Percentiles rank a stretch among this genome's conserved stretches.
Evolutionary conservation across 176 grass and related monocot genomes (phyloP).

Genomic region (Triticum aestivum): DNA sequence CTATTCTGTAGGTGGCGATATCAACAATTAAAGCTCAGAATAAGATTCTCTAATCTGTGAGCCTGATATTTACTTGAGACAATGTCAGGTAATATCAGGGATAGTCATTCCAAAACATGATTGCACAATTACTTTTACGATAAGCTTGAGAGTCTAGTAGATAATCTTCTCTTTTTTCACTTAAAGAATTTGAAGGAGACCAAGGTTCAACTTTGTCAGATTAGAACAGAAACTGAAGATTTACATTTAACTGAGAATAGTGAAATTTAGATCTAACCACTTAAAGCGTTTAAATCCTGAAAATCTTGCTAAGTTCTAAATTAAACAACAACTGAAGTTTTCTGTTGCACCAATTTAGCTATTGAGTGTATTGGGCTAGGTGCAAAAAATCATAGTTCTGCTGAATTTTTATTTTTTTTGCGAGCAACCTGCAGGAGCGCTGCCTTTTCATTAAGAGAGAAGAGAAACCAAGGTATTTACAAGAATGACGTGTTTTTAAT

Average conservation of each 20-base stretch:
- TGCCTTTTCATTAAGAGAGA: too few relatives aligned
- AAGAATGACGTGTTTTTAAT: too few relatives aligned
- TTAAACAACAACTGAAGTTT: background rate
- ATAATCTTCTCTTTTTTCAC: background rate
- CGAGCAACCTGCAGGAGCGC: too few relatives aligned
- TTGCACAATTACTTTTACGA: conserved; percentile 13
- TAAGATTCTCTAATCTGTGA: conserved; percentile 24
- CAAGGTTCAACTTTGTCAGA: background rate
- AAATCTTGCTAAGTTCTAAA: background rate
- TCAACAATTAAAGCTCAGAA: conserved; percentile 22
- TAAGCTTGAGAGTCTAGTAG: background rate
- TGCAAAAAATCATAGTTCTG: background rate
- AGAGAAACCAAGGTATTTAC: too few relatives aligned
- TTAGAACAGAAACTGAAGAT: background rate
- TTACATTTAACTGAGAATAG: background rate
- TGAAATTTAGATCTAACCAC: background rate
- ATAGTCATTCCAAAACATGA: conserved; percentile 15
- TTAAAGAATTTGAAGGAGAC: background rate
- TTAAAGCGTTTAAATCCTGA: background rate
- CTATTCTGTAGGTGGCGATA: conserved; percentile 20
- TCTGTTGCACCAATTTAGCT: background rate
- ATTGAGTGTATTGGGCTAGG: background rate
- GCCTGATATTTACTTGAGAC: background rate
- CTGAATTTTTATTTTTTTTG: background rate
- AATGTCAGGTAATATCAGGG: background rate